Conservation (phyloP, 164 flowering plant genomes). For the Taxillus chinensis region DNA sequence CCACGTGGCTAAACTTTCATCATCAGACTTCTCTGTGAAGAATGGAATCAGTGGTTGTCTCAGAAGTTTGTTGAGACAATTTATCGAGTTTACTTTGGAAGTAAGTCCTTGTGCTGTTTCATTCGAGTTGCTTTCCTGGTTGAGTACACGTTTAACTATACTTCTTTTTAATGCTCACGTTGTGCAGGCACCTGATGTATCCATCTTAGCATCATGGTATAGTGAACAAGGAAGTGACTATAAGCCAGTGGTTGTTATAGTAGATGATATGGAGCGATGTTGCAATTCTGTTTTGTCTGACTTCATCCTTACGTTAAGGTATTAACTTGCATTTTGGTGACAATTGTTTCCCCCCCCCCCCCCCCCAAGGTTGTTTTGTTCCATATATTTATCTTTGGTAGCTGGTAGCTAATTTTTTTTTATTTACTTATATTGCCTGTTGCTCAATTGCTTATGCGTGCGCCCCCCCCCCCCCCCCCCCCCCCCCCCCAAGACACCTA, state of each 20-base stretch:
- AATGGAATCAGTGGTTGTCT: conserved; percentile 75
- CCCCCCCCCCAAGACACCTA: too few relatives aligned
- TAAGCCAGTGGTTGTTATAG: conserved; percentile 58
- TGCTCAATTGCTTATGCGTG: too few relatives aligned
- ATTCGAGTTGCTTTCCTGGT: background rate
- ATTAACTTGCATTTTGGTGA: background rate
- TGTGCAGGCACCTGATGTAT: conserved; percentile 58
- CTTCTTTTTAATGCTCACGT: conserved; percentile 7
- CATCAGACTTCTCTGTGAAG: conserved; percentile 54
- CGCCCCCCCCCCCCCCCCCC: too few relatives aligned
- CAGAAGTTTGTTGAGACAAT: conserved; percentile 58
- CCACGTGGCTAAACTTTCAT: conserved; percentile 78
- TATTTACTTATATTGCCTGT: too few relatives aligned
- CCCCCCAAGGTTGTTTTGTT: background rate
- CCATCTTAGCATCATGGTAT: conserved; percentile 79
- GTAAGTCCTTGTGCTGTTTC: conserved; percentile 19
- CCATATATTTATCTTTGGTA: too few relatives aligned
- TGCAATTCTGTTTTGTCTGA: conserved; percentile 61
- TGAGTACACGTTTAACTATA: background rate
- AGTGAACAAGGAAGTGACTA: conserved; percentile 36
- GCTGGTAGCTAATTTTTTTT: too few relatives aligned
- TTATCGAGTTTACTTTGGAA: conserved; percentile 37
- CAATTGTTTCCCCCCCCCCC: background rate
- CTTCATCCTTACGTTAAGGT: conserved; percentile 74
- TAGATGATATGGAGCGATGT: conserved; percentile 81